These are phyloP conservation scores for Bolboschoenoplectus hybrid DNA, from an alignment of 202 grass and related monocot species.

Conservation along the genomic window DNA sequence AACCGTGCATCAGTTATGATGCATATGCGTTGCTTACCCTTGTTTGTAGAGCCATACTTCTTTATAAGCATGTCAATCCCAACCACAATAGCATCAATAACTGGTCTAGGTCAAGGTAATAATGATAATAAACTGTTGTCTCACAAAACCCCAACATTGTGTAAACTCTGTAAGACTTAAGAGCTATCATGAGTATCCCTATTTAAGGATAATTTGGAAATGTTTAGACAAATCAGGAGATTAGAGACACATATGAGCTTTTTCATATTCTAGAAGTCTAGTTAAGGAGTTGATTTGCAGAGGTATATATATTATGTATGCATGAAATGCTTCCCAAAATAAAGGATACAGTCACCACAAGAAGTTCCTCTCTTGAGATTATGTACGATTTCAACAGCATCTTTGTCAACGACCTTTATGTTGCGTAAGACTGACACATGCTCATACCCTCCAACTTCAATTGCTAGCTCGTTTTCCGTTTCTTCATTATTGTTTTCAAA, in stretches of 20 bases:
- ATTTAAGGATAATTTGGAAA: not conserved
- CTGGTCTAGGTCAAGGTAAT: conserved; percentile 73
- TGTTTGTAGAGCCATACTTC: conserved; percentile 62
- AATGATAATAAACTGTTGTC: conserved; percentile 25
- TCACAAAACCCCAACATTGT: conserved; percentile 10
- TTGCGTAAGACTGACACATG: conserved; percentile 65
- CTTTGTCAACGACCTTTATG: conserved; percentile 76
- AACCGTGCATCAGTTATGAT: conserved; percentile 76
- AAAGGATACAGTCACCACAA: conserved; percentile 80
- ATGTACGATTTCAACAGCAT: conserved; percentile 48
- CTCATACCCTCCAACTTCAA: conserved; percentile 85
- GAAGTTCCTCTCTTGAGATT: conserved; percentile 66
- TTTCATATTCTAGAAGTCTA: not conserved
- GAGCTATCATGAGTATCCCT: not conserved
- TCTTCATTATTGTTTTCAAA: conserved; percentile 41
- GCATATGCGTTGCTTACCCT: conserved; percentile 70
- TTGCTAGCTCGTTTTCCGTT: conserved; percentile 76
- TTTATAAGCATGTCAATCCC: conserved; percentile 94
- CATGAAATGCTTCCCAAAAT: not conserved
- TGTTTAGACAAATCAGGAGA: not conserved
- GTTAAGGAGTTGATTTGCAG: not conserved
- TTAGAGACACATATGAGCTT: not conserved
- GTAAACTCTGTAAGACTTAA: not conserved
- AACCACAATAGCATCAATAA: conserved; percentile 96
- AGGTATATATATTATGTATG: not conserved